Evolutionary conservation across 2,329 filamentous ascomycete species (phyloP), one percentile per base, ranked within the genome.

Genomic region (Aspergillus sp.): DNA sequence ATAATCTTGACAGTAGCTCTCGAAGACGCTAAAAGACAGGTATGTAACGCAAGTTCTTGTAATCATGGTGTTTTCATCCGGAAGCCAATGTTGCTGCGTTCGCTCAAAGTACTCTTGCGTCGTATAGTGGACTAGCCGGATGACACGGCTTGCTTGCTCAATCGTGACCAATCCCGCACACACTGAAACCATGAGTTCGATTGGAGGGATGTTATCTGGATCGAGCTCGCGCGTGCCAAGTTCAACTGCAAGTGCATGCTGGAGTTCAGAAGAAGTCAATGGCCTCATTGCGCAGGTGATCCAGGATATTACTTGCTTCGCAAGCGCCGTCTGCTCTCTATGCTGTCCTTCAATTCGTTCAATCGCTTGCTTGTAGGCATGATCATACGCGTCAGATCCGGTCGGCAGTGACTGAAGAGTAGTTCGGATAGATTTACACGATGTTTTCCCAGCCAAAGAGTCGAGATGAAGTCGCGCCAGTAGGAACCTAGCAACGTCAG

Each of bases 321-420:
- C 77, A 45, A 78, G 64, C 1, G 66, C 51, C 16, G 40, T 31
- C 11, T 67, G 55, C 2, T 65, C 69, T 1, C 48, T 2, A 1
- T 58, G 19, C 50, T 81, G 77, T 1, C 61, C 52, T 25, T 72
- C 49, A 16, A 81, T 78, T 36, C 76, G 63, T 5, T 73, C 41
- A 61, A 81, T 75, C 0, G 73, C 70, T 0, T 71, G 55, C 0
- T 68, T 49, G 47, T 82, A 83, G 0, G 73, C 71, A 9, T 58
- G 3, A 17, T 74, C 59, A 32, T 76, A 74, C 3, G 64, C 66
- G 13, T 59, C 50, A 4, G 61, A 59, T 14, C 70, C 69, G 14
- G 40, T 69, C 0, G 64, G 53, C 10, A 2, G 80, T 54, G 1
- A 68, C 63, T 6, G 38, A 41, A 5, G 17, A 3, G 6, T 23